Conservation (phyloP, 805 yeast genomes). For the Soucietia sequanensis region DNA sequence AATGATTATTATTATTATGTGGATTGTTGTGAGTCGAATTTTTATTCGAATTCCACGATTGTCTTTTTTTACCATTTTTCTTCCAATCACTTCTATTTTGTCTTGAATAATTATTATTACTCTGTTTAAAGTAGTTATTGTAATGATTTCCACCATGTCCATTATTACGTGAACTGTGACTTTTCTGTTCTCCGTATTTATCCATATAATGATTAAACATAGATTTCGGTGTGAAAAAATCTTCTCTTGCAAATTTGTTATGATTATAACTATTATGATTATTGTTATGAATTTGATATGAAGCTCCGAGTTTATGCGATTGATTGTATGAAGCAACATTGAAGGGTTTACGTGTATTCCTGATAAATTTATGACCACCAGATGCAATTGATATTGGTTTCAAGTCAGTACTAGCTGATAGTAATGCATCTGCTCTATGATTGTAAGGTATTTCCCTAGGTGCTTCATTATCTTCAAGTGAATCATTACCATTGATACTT, state of each 20-base stretch:
- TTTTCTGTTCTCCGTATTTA: slow-evolving; percentile 49
- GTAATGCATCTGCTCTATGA: slow-evolving; percentile 43
- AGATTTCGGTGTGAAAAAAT: slow-evolving; percentile 76
- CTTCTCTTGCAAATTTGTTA: slow-evolving; percentile 55
- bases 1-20: background rate
- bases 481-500: slow-evolving; percentile 1
- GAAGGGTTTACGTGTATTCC: slow-evolving; percentile 56
- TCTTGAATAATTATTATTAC: background rate
- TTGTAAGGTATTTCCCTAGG: slow-evolving; percentile 30
- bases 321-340: slow-evolving; percentile 60
- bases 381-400: slow-evolving; percentile 40
- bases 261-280: slow-evolving; percentile 8
- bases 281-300: slow-evolving; percentile 6
- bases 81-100: slow-evolving; percentile 6
- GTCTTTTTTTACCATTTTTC: slow-evolving; percentile 3
- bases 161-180: slow-evolving; percentile 14
- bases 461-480: slow-evolving; percentile 1
- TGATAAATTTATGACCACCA: slow-evolving; percentile 23
- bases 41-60: slow-evolving; percentile 5
- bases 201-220: slow-evolving; percentile 71
- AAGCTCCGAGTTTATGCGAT: slow-evolving; percentile 13
- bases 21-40: slow-evolving; percentile 2
- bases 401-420: slow-evolving; percentile 35
- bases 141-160: slow-evolving; percentile 6
- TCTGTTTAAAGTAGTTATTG: slow-evolving; percentile 4